Evolutionary conservation across 169 alveolate genomes (phyloP).

Genomic region (Perkinsus olseni): DNA sequence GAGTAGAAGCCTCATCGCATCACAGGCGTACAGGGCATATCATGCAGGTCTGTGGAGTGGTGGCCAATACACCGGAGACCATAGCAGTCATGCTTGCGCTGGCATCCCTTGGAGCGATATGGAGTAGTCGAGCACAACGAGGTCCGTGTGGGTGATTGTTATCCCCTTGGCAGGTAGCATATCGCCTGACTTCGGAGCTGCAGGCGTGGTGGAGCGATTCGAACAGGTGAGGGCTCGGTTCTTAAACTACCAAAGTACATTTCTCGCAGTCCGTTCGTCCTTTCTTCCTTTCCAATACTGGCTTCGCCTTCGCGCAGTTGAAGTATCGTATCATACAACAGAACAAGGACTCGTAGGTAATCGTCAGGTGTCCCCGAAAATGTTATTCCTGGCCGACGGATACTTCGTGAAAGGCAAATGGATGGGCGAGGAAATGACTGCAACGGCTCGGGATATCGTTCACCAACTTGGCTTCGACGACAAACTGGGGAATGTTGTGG

Average conservation of each 20-base stretch:
- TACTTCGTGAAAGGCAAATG: slow-evolving; percentile 3
- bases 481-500: background rate
- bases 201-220: background rate
- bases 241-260: too few species aligned
- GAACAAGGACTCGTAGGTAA: too few species aligned
- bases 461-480: background rate
- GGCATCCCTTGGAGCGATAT: slow-evolving; percentile 12
- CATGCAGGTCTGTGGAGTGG: background rate
- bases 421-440: background rate
- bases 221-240: background rate
- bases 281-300: too few species aligned
- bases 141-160: background rate
- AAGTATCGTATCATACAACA: too few species aligned
- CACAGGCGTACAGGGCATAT: background rate
- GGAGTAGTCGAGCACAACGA: background rate
- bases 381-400: background rate
- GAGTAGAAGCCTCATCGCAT: background rate
- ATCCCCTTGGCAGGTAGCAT: background rate
- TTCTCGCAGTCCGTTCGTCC: too few species aligned
- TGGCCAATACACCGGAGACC: slow-evolving; percentile 14
- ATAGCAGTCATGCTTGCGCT: slow-evolving; percentile 12
- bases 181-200: slow-evolving; percentile 9
- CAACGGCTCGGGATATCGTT: background rate
- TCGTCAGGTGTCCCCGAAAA: background rate
- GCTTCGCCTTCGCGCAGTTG: too few species aligned